Evolutionary conservation across 1,139 yeast species (phyloP).

Genomic region (Yamadazyma triangularis): DNA sequence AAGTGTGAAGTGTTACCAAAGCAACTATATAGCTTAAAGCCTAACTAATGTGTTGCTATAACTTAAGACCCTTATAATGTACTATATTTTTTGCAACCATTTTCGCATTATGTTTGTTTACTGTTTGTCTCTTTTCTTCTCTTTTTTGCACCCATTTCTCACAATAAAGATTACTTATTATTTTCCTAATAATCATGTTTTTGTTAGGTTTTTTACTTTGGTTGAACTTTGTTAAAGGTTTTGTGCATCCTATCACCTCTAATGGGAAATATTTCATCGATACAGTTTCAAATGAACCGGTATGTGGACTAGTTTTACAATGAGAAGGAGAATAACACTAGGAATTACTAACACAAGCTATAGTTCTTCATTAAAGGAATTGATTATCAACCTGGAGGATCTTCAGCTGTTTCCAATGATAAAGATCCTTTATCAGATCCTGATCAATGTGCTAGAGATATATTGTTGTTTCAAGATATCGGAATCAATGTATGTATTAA

Average conservation of each 20-base stretch:
- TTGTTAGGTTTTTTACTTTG: too few relatives aligned
- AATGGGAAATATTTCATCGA: constrained; percentile 72
- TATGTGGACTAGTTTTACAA: too few relatives aligned
- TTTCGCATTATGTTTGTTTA: too few relatives aligned
- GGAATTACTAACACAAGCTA: constrained; percentile 4
- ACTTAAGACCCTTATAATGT: too few relatives aligned
- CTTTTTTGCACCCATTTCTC: constrained; percentile 1
- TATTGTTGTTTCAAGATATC: constrained; percentile 64
- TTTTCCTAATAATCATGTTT: constrained; percentile 1
- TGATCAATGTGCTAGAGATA: constrained; percentile 67
- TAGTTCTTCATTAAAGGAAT: constrained; percentile 67
- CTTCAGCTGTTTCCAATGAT: constrained; percentile 50
- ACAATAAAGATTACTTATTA: not conserved
- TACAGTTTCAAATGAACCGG: constrained; percentile 71
- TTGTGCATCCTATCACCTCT: constrained; percentile 56
- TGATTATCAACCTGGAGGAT: constrained; percentile 84
- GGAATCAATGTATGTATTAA: constrained; percentile 64
- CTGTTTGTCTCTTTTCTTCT: not conserved
- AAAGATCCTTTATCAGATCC: constrained; percentile 78
- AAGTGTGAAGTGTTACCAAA: too few relatives aligned
- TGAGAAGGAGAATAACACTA: too few relatives aligned
- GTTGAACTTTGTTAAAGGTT: constrained; percentile 9
- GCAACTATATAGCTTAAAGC: too few relatives aligned
- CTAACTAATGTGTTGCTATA: too few relatives aligned
- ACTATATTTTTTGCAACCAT: too few relatives aligned